Percentiles rank a stretch among this genome's conserved stretches.
These are phyloP conservation scores for Candida awuae DNA, from an alignment of 805 yeast genomes.

Conservation along the genomic window DNA sequence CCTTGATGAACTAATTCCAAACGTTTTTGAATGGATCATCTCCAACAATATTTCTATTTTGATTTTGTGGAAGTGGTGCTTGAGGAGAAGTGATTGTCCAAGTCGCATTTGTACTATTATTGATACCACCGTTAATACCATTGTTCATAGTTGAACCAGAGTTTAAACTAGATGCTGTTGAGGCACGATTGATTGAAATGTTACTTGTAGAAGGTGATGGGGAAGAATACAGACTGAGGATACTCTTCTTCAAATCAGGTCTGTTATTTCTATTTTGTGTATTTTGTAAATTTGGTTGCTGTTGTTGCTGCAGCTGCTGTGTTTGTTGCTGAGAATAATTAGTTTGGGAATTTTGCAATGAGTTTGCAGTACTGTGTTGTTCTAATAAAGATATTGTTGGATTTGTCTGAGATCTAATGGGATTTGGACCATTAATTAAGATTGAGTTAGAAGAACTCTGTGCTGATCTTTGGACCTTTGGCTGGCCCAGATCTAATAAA, in stretches of 20 bases:
- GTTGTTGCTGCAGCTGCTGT: slow-evolving; percentile 13
- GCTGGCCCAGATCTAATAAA: background rate
- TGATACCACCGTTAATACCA: too few relatives aligned
- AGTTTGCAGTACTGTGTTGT: slow-evolving; percentile 6
- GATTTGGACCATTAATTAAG: background rate
- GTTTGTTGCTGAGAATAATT: slow-evolving; percentile 9
- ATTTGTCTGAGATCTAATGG: slow-evolving; percentile 5
- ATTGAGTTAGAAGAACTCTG: too few relatives aligned
- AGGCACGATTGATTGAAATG: slow-evolving; percentile 2
- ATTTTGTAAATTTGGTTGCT: slow-evolving; percentile 6
- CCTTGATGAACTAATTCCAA: slow-evolving; percentile 21
- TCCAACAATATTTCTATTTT: slow-evolving; percentile 9
- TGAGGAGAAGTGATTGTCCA: slow-evolving; percentile 1
- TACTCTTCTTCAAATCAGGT: slow-evolving; percentile 88
- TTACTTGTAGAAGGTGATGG: slow-evolving; percentile 30
- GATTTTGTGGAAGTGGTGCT: background rate
- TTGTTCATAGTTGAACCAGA: too few relatives aligned
- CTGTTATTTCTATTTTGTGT: slow-evolving; percentile 30
- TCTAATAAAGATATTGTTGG: slow-evolving; percentile 7
- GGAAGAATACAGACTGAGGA: slow-evolving; percentile 76
- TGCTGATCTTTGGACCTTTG: too few relatives aligned
- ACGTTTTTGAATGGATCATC: slow-evolving; percentile 29
- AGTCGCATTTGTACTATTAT: background rate
- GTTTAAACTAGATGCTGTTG: too few relatives aligned
- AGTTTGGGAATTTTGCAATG: too few relatives aligned